These are phyloP conservation scores for Rhynchosporium agropyri DNA, from an alignment of 2,329 filamentous ascomycete species.

Conservation along the genomic window DNA sequence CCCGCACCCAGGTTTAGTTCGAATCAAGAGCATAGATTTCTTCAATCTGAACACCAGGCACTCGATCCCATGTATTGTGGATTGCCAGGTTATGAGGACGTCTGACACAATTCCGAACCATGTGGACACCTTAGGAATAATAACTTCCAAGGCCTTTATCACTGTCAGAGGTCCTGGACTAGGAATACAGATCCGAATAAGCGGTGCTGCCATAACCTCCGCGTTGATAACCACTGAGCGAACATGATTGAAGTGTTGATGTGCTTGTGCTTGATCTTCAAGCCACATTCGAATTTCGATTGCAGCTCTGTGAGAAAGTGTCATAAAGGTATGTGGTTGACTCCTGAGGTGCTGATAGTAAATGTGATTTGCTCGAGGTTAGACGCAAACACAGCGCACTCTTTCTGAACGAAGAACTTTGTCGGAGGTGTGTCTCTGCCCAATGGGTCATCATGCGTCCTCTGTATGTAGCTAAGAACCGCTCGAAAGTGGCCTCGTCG, in stretches of 20 bases:
- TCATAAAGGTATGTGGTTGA: background rate
- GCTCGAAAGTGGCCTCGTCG: background rate
- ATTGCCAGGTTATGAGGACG: background rate
- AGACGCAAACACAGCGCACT: conserved; percentile 3
- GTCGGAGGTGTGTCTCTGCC: background rate
- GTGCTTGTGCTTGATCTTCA: background rate
- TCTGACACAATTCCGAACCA: background rate
- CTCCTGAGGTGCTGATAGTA: background rate
- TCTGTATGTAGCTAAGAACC: background rate
- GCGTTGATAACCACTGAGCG: conserved; percentile 1
- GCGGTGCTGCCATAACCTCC: background rate
- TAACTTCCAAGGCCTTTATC: background rate
- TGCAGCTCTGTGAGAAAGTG: background rate
- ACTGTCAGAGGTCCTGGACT: background rate
- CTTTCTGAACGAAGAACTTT: conserved; percentile 1
- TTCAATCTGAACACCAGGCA: background rate
- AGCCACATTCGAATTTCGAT: conserved; percentile 8
- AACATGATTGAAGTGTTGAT: background rate
- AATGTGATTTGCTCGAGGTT: background rate
- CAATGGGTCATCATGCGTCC: background rate
- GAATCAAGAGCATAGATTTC: conserved; percentile 1
- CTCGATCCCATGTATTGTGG: background rate
- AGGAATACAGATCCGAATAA: background rate
- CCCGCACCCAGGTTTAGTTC: background rate
- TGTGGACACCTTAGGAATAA: background rate